Conservation (phyloP, 179 eudicot species). For the Silene coronaria region DNA sequence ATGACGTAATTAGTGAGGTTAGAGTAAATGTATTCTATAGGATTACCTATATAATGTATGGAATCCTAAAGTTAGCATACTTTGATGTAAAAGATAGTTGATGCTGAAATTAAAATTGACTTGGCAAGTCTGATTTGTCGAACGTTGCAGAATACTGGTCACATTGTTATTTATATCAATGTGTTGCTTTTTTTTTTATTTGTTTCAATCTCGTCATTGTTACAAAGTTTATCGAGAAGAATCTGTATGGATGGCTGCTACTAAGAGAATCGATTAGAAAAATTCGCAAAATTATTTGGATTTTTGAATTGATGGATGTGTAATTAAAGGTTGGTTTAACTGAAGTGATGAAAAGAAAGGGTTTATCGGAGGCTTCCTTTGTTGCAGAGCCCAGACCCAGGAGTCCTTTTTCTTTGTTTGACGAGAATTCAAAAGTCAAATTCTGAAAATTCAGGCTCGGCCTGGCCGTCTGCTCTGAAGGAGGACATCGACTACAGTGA, state of each 20-base stretch:
- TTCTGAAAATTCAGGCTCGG: too few species aligned
- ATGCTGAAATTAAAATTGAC: not conserved
- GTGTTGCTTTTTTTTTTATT: too few species aligned
- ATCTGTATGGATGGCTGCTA: not conserved
- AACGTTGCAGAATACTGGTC: not conserved
- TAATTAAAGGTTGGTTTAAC: not conserved
- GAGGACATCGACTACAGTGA: too few species aligned
- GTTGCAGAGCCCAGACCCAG: too few species aligned
- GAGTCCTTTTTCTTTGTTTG: too few species aligned
- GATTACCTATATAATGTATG: constrained; percentile 1
- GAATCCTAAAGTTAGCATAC: constrained; percentile 2
- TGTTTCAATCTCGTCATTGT: not conserved
- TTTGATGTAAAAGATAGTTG: constrained; percentile 11
- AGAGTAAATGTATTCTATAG: constrained; percentile 12
- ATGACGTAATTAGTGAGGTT: constrained; percentile 7
- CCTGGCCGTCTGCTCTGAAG: too few species aligned
- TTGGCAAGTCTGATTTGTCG: not conserved
- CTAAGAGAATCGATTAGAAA: not conserved
- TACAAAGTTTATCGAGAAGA: not conserved
- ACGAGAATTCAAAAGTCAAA: too few species aligned
- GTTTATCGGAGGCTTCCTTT: too few species aligned
- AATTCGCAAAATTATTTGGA: not conserved
- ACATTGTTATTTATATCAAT: not conserved
- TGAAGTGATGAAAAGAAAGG: not conserved
- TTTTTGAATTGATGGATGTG: not conserved